Evolutionary conservation across 352 stramenopile genomes (phyloP).

Genomic region (Pythium folliculosum): DNA sequence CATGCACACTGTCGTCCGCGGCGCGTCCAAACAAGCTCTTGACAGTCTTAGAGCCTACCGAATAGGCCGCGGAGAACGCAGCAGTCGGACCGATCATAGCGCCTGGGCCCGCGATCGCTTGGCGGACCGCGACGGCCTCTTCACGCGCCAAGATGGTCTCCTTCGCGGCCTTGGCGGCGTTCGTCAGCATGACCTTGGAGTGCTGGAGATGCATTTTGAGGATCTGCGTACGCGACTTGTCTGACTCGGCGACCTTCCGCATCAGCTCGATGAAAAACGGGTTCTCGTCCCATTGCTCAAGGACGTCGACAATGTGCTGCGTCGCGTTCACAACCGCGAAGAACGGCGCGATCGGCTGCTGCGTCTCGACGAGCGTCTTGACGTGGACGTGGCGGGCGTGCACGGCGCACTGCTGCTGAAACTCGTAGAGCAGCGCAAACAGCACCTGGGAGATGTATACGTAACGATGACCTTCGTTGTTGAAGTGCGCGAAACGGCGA

Average conservation of each 20-base stretch:
- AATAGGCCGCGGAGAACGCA: slow-evolving; percentile 71
- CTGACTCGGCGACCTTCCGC: slow-evolving; percentile 53
- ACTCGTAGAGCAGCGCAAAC: slow-evolving; percentile 42
- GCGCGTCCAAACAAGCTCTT: slow-evolving; percentile 57
- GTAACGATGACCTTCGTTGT: slow-evolving; percentile 64
- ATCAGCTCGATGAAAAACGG: slow-evolving; percentile 69
- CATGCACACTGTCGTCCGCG: not conserved
- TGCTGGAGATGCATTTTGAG: slow-evolving; percentile 66
- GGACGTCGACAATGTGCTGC: slow-evolving; percentile 39
- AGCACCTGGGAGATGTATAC: slow-evolving; percentile 81
- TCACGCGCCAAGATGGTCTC: slow-evolving; percentile 59
- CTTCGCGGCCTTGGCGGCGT: slow-evolving; percentile 47
- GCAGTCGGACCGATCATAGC: slow-evolving; percentile 72
- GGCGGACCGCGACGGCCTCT: slow-evolving; percentile 68
- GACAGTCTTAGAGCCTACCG: slow-evolving; percentile 72
- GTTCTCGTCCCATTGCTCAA: slow-evolving; percentile 68
- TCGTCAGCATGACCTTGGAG: slow-evolving; percentile 47
- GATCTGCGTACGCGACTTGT: slow-evolving; percentile 55
- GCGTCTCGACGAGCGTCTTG: not conserved
- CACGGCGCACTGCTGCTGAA: slow-evolving; percentile 24
- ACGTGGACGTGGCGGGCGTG: slow-evolving; percentile 12
- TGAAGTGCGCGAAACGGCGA: slow-evolving; percentile 62
- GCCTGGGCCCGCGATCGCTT: slow-evolving; percentile 65
- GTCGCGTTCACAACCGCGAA: slow-evolving; percentile 54
- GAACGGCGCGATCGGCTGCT: slow-evolving; percentile 27